Conservation (phyloP, 208 protist species). For the Phytomonas serpens region DNA sequence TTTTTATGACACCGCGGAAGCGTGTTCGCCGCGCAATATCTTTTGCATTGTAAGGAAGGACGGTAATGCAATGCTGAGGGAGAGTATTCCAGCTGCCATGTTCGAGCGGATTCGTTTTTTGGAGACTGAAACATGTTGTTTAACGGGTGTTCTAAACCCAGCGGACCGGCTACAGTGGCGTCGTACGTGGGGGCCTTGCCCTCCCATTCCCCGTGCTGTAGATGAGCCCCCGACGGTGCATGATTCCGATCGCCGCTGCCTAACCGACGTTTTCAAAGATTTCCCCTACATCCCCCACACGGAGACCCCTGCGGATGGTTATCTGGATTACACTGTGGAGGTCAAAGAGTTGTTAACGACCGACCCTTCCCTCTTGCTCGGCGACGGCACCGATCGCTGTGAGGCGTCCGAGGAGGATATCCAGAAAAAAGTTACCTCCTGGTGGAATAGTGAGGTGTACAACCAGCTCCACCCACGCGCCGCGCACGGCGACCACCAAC, state of each 20-base stretch:
- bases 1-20: constrained; percentile 54
- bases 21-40: constrained; percentile 43
- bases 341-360: constrained; percentile 38
- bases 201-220: not conserved
- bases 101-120: constrained; percentile 81
- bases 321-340: constrained; percentile 74
- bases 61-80: constrained; percentile 59
- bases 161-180: constrained; percentile 62
- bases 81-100: constrained; percentile 63
- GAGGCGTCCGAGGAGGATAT: constrained; percentile 30
- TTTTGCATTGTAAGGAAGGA: constrained; percentile 80
- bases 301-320: constrained; percentile 32
- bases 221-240: constrained; percentile 5
- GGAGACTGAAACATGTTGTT: constrained; percentile 56
- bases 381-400: not conserved
- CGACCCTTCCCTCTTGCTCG: constrained; percentile 15
- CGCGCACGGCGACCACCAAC: constrained; percentile 20
- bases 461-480: constrained; percentile 85
- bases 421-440: constrained; percentile 84
- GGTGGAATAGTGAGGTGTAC: constrained; percentile 82
- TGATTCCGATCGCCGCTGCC: constrained; percentile 10
- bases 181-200: constrained; percentile 1
- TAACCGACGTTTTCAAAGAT: constrained; percentile 31
- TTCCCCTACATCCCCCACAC: constrained; percentile 72
- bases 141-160: constrained; percentile 50